Evolutionary conservation across 2,329 filamentous ascomycete genomes (phyloP), one percentile per base, ranked within the genome.

Genomic region (Arthrinium phaeospermum): DNA sequence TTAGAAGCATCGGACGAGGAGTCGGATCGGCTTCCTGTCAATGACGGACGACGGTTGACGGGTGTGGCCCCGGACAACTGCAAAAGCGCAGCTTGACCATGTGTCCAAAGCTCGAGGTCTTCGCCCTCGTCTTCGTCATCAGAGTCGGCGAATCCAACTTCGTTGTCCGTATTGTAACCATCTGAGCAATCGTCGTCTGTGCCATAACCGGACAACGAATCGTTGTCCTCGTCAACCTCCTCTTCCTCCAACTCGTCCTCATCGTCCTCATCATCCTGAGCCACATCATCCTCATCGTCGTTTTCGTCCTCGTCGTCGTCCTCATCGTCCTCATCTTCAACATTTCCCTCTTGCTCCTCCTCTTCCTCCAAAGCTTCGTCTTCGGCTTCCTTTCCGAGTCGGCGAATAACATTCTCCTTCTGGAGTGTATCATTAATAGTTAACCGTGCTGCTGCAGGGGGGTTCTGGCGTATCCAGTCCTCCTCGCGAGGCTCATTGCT

Each of bases 371-470:
- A 85, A 4, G 91, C 95, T 82, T 98, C 96, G 78, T 97, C 94
- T 79, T 98, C 96, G 1, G 92, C 96, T 82, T 99, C 96, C 79
- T 94, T 92, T 68, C 91, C 96, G 37, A 98, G 85, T 74, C 93
- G 91, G 68, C 96, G 92, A 74, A 99, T 96, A 44, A 91, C 91
- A 74, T 94, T 95, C 83, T 99, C 96, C 82, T 97, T 97, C 80
- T 91, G 89, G 75, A 99, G 87, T 5, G 95, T 97, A 80, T 98
- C 96, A 76, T 92, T 91, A 75, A 99, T 92, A 4, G 95, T 98
- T 51, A 99, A 87, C 78, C 94, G 94, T 69, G 88, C 88, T 71
- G 88, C 86, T 45, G 89, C 88, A 10, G 88, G 86, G 77, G 68
- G 68, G 16, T 94, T 92, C 71, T 92, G 91, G 22, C 86, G 86